These are phyloP conservation scores for Orbilia oligospora DNA, from an alignment of 2,329 filamentous ascomycete species.

Conservation along the genomic window DNA sequence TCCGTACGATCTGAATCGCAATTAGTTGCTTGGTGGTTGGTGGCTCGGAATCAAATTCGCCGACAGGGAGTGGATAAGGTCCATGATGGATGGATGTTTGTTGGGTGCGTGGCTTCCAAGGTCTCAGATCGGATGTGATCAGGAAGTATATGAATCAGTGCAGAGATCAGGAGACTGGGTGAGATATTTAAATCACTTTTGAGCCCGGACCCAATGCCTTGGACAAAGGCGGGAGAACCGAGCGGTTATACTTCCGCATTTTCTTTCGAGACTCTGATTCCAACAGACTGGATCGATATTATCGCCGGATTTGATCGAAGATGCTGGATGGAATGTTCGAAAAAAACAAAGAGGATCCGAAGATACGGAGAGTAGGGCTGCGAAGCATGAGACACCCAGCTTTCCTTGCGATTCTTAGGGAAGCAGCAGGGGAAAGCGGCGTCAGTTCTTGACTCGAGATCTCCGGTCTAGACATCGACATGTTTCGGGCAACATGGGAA, in stretches of 20 bases:
- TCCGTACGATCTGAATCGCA: slow-evolving; percentile 50
- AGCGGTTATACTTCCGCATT: slow-evolving; percentile 60
- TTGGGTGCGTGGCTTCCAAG: slow-evolving; percentile 48
- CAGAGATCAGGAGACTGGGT: slow-evolving; percentile 53
- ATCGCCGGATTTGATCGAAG: slow-evolving; percentile 51
- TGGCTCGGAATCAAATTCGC: slow-evolving; percentile 56
- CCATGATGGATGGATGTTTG: slow-evolving; percentile 21
- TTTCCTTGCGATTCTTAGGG: slow-evolving; percentile 20
- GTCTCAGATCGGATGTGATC: slow-evolving; percentile 59
- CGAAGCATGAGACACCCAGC: slow-evolving; percentile 34
- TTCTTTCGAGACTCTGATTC: slow-evolving; percentile 57
- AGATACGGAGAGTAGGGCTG: slow-evolving; percentile 17
- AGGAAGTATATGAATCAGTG: slow-evolving; percentile 58
- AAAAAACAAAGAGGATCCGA: slow-evolving; percentile 41
- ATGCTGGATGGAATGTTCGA: slow-evolving; percentile 52
- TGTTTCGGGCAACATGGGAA: slow-evolving; percentile 31
- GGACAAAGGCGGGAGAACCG: slow-evolving; percentile 61
- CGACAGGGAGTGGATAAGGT: slow-evolving; percentile 42
- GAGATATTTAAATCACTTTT: slow-evolving; percentile 59
- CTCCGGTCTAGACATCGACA: slow-evolving; percentile 26
- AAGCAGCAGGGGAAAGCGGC: slow-evolving; percentile 6
- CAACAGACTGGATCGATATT: slow-evolving; percentile 55
- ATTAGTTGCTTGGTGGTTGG: slow-evolving; percentile 42
- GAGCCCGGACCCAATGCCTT: slow-evolving; percentile 60
- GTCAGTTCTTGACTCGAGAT: slow-evolving; percentile 30